Evolutionary conservation across 176 grass and related monocot species (phyloP), one percentile per base, ranked within the genome.

Genomic region (Musa schizocarpa): DNA sequence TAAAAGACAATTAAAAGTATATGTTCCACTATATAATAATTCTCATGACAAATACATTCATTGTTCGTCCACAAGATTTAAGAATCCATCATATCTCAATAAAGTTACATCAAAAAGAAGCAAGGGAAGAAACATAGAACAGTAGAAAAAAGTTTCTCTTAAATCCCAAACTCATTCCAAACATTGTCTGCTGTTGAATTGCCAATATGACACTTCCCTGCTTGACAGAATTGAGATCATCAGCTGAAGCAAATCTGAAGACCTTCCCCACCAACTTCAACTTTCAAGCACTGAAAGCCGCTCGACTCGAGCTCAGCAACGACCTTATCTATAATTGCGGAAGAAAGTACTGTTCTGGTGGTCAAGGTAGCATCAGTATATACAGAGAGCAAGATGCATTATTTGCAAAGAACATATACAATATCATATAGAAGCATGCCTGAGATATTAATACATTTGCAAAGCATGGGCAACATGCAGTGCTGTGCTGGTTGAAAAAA

Each of bases 251-350:
- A 74, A 52, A 94, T 71, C 81, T 94, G 77, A n/a, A 99, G 78
- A 51, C 95, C 95, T 76, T 29, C 65, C 62, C 95, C 95, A 76
- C 95, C 95, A 63, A 87, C 95, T 79, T 82, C 80, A 50, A 81
- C 88, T 87, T 77, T 86, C 54, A 93, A 98, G 82, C 88, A 91
- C 49, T 76, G 69, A 78, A 87, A 98, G 57, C 88, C 88, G 13
- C 72, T 78, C 13, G 81, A 85, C 72, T 87, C 84, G 1, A 98
- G 82, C 65, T 98, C 88, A 17, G 64, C 24, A 49, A 81, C 78
- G 9, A 93, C 81, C 54, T 98, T 91, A 13, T 93, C 82, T 76
- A 79, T 50, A 81, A 93, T 81, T 53, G 74, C 71, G 58, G 25
- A 77, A 13, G 90, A 64, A 9, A 81, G 69, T 27, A 86, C 90